Conservation (phyloP, 2,329 filamentous ascomycete genomes). For the Hortaea sp. region DNA sequence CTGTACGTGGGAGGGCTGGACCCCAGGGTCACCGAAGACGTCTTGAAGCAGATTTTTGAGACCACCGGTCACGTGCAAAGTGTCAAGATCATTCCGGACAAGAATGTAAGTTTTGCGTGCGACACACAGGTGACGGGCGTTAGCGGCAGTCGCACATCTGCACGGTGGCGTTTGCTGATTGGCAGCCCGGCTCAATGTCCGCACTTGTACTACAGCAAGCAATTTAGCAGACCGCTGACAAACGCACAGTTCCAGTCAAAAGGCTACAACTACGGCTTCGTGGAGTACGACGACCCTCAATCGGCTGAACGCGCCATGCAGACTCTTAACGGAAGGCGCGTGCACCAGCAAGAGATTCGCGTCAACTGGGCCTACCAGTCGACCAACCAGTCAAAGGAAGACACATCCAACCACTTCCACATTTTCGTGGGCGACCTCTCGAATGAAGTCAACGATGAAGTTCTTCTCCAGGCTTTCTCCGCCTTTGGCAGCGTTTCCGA, state of each 20-base stretch:
- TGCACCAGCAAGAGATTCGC: conserved; percentile 95
- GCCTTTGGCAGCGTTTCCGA: conserved; percentile 94
- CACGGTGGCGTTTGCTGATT: background rate
- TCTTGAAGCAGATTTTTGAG: conserved; percentile 95
- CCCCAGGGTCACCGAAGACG: conserved; percentile 89
- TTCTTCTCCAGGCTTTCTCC: conserved; percentile 86
- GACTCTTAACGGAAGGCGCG: conserved; percentile 86
- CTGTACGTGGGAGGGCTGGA: conserved; percentile 93
- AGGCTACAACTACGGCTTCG: conserved; percentile 97
- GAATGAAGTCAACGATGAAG: conserved; percentile 97
- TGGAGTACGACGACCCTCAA: conserved; percentile 96
- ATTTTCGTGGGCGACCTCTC: conserved; percentile 97
- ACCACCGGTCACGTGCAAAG: conserved; percentile 96
- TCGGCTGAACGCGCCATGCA: conserved; percentile 95
- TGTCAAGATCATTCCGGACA: conserved; percentile 99
- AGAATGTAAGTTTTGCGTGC: conserved; percentile 64
- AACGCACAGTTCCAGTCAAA: conserved; percentile 56
- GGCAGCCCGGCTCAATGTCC: too few species aligned
- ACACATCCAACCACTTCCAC: conserved; percentile 96
- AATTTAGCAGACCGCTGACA: background rate
- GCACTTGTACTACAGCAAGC: too few species aligned
- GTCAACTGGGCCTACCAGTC: conserved; percentile 99
- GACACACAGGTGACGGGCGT: background rate
- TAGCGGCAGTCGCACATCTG: background rate
- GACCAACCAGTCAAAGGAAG: conserved; percentile 87